Evolutionary conservation across 78 protist genomes (phyloP).

Genomic region (Cavenderia fasciculata): DNA sequence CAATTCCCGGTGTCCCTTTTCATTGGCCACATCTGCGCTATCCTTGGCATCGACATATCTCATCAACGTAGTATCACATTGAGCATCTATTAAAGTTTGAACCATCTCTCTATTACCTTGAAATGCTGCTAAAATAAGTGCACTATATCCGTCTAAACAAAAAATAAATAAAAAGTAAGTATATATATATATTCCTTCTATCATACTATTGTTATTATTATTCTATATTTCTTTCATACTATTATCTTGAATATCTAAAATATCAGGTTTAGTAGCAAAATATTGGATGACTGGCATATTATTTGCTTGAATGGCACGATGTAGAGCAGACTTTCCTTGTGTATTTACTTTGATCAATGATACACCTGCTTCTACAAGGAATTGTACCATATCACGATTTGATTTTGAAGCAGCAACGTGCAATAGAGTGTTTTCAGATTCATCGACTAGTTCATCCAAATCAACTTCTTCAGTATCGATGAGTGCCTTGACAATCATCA

Average conservation of each 20-base stretch:
- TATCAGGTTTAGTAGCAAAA: background rate
- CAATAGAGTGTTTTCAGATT: background rate
- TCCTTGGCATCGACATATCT: background rate
- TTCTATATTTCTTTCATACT: background rate
- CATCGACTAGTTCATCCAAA: background rate
- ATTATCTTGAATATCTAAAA: constrained; percentile 10
- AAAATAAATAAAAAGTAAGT: background rate
- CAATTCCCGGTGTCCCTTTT: background rate
- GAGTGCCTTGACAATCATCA: background rate
- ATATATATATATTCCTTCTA: background rate
- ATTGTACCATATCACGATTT: background rate
- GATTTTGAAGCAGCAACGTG: background rate
- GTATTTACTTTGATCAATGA: background rate
- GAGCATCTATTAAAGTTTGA: background rate
- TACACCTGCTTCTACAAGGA: background rate
- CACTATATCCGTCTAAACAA: constrained; percentile 17
- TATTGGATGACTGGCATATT: background rate
- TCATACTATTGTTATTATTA: background rate
- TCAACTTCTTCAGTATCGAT: constrained; percentile 4
- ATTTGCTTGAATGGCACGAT: constrained; percentile 16
- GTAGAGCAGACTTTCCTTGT: constrained; percentile 32
- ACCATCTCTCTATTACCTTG: background rate
- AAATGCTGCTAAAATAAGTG: background rate
- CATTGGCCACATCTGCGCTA: background rate
- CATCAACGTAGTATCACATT: background rate